These are phyloP conservation scores for Colletotrichum godetiae DNA, from an alignment of 2,329 filamentous ascomycete species.

Conservation along the genomic window DNA sequence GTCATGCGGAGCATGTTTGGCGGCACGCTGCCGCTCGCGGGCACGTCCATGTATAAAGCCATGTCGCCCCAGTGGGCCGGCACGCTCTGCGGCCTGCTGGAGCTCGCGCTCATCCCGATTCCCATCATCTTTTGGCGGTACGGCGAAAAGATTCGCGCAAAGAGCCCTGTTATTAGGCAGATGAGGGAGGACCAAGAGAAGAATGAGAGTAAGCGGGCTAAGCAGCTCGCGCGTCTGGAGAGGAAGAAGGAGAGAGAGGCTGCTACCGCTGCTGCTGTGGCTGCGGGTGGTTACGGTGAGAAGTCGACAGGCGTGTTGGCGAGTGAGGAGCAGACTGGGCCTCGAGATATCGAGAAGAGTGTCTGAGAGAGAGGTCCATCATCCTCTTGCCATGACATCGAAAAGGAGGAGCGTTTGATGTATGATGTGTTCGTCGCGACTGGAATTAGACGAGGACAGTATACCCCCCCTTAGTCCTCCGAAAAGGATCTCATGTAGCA, in stretches of 20 bases:
- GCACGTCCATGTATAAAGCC: conserved; percentile 75
- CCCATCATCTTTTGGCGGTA: conserved; percentile 81
- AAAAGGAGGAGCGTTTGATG: too few species aligned
- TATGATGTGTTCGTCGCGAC: neutral
- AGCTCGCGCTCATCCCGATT: conserved; percentile 81
- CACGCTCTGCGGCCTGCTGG: conserved; percentile 78
- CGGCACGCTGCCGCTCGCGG: conserved; percentile 82
- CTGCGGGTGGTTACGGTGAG: neutral
- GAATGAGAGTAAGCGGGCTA: conserved; percentile 46
- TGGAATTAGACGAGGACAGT: neutral
- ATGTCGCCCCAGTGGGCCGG: conserved; percentile 84
- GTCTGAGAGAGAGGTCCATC: neutral
- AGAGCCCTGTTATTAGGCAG: conserved; percentile 59
- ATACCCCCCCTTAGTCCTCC: neutral
- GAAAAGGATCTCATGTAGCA: neutral
- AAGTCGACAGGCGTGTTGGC: conserved; percentile 19
- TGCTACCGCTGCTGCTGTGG: neutral
- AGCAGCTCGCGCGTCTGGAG: conserved; percentile 41
- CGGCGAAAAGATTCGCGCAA: conserved; percentile 63
- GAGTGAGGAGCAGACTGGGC: neutral
- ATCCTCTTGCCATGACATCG: neutral
- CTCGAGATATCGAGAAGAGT: conserved; percentile 20
- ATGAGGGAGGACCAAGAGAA: conserved; percentile 58
- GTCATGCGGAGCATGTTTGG: conserved; percentile 79
- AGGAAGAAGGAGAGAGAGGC: conserved; percentile 38